phyloP scores from a whole-genome alignment of 2,329 filamentous ascomycete genomes.

The Scytalidium lignicola region DNA sequence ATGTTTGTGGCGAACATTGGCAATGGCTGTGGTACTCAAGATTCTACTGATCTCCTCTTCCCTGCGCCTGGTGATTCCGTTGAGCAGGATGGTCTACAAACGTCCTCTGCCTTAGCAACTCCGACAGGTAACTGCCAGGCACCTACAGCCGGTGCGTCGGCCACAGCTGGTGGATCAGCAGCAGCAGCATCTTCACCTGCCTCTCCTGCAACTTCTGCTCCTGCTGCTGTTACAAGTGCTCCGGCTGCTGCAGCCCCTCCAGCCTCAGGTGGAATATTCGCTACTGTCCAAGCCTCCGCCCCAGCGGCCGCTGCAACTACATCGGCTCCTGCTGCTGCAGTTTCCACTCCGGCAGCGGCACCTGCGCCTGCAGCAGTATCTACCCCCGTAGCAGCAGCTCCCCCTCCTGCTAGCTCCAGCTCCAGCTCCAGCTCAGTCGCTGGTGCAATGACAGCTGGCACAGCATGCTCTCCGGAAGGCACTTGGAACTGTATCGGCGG shows the following conservation, averaged over 20 bases:
- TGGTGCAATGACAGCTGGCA: constrained; percentile 30
- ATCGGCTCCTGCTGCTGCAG: constrained; percentile 9
- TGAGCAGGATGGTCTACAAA: constrained; percentile 38
- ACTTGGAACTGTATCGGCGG: constrained; percentile 50
- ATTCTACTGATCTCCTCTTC: constrained; percentile 56
- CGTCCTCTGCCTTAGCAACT: constrained; percentile 15
- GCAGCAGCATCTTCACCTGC: neutral
- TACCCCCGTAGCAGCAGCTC: constrained; percentile 16
- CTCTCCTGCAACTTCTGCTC: constrained; percentile 11
- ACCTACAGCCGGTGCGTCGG: constrained; percentile 19
- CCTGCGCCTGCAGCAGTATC: constrained; percentile 15
- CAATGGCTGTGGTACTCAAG: constrained; percentile 50
- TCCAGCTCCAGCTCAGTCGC: constrained; percentile 9
- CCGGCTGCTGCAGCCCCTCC: constrained; percentile 3
- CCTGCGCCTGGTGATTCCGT: constrained; percentile 60
- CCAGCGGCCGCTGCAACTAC: constrained; percentile 8
- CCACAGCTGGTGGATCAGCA: constrained; percentile 1
- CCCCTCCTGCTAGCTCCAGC: constrained; percentile 15
- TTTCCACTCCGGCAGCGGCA: constrained; percentile 13
- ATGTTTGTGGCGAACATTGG: constrained; percentile 71
- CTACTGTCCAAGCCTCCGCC: constrained; percentile 5
- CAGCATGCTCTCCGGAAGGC: constrained; percentile 44
- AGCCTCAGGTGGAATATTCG: neutral
- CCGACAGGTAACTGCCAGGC: constrained; percentile 21
- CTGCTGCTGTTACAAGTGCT: constrained; percentile 7